phyloP scores from a whole-genome alignment of 768 basidiomycete species.

The Rhizopogon vinicolor region DNA sequence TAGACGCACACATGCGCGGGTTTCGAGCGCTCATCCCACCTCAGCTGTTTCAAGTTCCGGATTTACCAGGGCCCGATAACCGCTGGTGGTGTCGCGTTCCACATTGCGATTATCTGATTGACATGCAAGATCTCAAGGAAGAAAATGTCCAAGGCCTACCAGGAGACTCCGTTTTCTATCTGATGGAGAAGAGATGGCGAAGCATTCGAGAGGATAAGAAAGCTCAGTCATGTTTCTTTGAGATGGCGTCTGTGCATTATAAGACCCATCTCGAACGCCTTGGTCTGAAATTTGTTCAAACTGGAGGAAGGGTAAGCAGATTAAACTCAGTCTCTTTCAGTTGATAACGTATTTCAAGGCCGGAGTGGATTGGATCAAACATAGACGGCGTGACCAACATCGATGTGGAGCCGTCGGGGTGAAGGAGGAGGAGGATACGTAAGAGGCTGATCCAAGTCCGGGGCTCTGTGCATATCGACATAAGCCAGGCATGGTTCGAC shows the following conservation, averaged over 20 bases:
- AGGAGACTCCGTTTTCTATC: constrained; percentile 10
- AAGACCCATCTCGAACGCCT: constrained; percentile 14
- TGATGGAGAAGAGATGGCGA: constrained; percentile 32
- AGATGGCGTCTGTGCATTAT: constrained; percentile 24
- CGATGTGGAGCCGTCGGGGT: neutral
- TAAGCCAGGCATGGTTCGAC: too few species aligned
- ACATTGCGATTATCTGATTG: constrained; percentile 39
- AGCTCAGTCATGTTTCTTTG: constrained; percentile 18
- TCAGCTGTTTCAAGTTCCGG: constrained; percentile 31
- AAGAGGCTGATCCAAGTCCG: neutral
- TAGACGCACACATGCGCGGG: constrained; percentile 18
- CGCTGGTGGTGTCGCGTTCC: constrained; percentile 49
- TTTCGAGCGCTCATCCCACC: constrained; percentile 28
- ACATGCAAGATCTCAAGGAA: constrained; percentile 38
- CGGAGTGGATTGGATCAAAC: constrained; percentile 7
- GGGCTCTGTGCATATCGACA: too few species aligned
- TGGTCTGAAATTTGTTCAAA: constrained; percentile 13
- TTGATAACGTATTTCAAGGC: constrained; percentile 6
- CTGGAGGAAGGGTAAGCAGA: constrained; percentile 14
- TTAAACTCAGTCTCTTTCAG: neutral
- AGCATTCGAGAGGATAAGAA: constrained; percentile 26
- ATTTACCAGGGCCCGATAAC: constrained; percentile 37
- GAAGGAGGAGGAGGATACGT: neutral
- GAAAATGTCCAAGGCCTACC: constrained; percentile 26
- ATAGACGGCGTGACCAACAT: neutral